These are phyloP conservation scores for Tricholoma furcatifolium DNA, from an alignment of 768 basidiomycete genomes.

Conservation along the genomic window DNA sequence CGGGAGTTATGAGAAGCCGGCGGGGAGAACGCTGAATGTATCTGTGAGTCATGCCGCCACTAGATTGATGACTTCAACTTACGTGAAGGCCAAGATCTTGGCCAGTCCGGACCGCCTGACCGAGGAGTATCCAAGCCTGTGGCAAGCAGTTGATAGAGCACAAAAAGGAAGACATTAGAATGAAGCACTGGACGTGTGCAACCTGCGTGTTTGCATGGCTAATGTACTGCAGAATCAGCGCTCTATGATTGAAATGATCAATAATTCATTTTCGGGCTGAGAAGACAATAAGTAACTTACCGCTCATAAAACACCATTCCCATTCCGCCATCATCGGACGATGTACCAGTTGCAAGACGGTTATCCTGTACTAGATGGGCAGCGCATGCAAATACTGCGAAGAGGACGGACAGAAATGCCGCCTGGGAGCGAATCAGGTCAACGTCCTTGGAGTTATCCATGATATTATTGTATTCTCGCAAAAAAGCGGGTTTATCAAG, in stretches of 20 bases:
- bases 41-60: slow-evolving; percentile 17
- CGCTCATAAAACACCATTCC: slow-evolving; percentile 90
- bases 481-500: slow-evolving; percentile 86
- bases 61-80: slow-evolving; percentile 30
- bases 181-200: slow-evolving; percentile 87
- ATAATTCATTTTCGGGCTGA: slow-evolving; percentile 10
- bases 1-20: slow-evolving; percentile 61
- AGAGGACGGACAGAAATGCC: slow-evolving; percentile 78
- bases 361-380: slow-evolving; percentile 77
- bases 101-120: slow-evolving; percentile 85
- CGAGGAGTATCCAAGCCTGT: slow-evolving; percentile 90
- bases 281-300: slow-evolving; percentile 38
- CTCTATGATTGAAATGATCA: slow-evolving; percentile 42
- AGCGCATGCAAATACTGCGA: slow-evolving; percentile 89
- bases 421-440: slow-evolving; percentile 57
- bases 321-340: slow-evolving; percentile 76
- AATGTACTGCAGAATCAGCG: slow-evolving; percentile 89
- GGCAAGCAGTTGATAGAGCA: slow-evolving; percentile 93
- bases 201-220: slow-evolving; percentile 84
- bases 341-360: slow-evolving; percentile 55
- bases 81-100: slow-evolving; percentile 94
- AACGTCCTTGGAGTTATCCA: slow-evolving; percentile 64
- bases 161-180: slow-evolving; percentile 86
- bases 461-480: slow-evolving; percentile 65
- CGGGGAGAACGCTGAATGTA: slow-evolving; percentile 72